phyloP scores from a whole-genome alignment of 305 asterid species.

The Salvia sclarea region DNA sequence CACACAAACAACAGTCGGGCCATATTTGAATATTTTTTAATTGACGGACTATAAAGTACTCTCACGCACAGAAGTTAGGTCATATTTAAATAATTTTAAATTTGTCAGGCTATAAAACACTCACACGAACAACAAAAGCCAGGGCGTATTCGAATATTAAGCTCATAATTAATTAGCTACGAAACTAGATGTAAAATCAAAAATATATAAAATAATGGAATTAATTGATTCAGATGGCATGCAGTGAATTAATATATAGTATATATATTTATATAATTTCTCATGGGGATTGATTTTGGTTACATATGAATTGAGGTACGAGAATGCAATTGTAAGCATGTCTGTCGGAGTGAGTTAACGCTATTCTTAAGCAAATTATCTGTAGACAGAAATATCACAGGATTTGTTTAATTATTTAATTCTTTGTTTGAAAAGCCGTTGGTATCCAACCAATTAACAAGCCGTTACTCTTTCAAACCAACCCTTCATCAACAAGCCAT shows the following conservation, averaged over 20 bases:
- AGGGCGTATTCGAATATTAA: too few relatives aligned
- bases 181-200: too few relatives aligned
- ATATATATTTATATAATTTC: background rate
- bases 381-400: constrained; percentile 41
- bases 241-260: background rate
- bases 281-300: background rate
- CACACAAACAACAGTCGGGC: too few relatives aligned
- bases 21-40: too few relatives aligned
- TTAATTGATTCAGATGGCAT: too few relatives aligned
- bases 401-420: constrained; percentile 16
- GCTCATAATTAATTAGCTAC: too few relatives aligned
- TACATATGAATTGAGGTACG: constrained; percentile 38
- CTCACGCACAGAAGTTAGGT: too few relatives aligned
- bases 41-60: too few relatives aligned
- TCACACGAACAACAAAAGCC: too few relatives aligned
- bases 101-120: too few relatives aligned
- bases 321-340: constrained; percentile 44
- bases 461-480: constrained; percentile 34
- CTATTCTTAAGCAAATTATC: constrained; percentile 63
- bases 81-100: too few relatives aligned
- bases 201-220: too few relatives aligned
- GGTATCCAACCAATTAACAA: constrained; percentile 27
- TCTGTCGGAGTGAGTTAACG: constrained; percentile 48
- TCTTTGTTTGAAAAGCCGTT: background rate
- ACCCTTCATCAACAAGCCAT: constrained; percentile 56